These are phyloP conservation scores for Malassezia vespertilionis DNA, from an alignment of 1,284 basidiomycete species.

Conservation along the genomic window DNA sequence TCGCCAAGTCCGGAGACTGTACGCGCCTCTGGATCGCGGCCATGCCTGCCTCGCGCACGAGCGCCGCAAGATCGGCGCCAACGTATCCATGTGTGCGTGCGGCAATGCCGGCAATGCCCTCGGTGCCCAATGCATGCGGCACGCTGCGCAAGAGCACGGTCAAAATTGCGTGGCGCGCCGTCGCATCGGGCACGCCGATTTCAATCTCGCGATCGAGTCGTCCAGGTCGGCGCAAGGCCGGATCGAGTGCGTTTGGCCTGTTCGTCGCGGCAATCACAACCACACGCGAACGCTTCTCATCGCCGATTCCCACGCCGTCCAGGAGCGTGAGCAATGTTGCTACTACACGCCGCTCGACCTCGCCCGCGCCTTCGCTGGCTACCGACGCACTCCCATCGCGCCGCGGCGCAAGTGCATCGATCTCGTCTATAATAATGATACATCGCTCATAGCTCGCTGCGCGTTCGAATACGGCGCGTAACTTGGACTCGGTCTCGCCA, in stretches of 20 bases:
- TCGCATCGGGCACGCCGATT: constrained; percentile 81
- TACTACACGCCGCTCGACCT: constrained; percentile 90
- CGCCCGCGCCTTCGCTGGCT: constrained; percentile 52
- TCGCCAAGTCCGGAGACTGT: constrained; percentile 16
- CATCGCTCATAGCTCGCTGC: constrained; percentile 65
- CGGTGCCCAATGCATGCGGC: constrained; percentile 60
- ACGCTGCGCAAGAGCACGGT: constrained; percentile 67
- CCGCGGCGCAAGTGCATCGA: constrained; percentile 83
- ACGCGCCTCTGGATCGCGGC: constrained; percentile 51
- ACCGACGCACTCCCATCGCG: constrained; percentile 57
- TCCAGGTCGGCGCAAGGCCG: constrained; percentile 82
- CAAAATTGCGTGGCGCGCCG: constrained; percentile 71
- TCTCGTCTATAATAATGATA: constrained; percentile 88
- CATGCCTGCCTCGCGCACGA: constrained; percentile 86
- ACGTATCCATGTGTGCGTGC: constrained; percentile 87
- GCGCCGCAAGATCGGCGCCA: constrained; percentile 82
- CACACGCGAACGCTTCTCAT: constrained; percentile 53
- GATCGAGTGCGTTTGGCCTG: constrained; percentile 91
- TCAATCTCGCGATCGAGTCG: constrained; percentile 95
- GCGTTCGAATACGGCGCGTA: constrained; percentile 77
- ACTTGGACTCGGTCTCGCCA: constrained; percentile 83
- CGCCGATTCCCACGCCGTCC: constrained; percentile 62
- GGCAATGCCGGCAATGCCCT: constrained; percentile 61
- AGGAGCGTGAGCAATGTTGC: constrained; percentile 87
- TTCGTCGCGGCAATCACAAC: constrained; percentile 96